phyloP scores from a whole-genome alignment of 73 alveolate species.

The Tetrahymena thermophila region DNA sequence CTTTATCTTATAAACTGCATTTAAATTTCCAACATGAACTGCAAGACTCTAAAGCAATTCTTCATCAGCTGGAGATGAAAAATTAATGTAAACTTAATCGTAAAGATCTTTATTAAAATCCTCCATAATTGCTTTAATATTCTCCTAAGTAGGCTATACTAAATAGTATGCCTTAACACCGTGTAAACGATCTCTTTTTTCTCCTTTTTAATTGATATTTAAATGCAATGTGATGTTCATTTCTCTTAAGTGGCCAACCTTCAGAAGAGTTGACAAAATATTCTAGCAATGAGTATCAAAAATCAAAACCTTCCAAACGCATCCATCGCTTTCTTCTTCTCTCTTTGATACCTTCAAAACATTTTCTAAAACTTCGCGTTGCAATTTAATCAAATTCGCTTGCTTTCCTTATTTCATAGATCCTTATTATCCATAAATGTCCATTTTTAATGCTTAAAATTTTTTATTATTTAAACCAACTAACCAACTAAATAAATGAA shows the following conservation, averaged over 20 bases:
- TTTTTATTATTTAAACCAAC: neutral
- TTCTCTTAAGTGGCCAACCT: constrained; percentile 40
- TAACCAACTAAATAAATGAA: neutral
- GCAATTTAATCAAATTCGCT: neutral
- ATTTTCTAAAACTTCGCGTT: neutral
- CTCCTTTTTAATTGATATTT: constrained; percentile 20
- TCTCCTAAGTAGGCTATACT: neutral
- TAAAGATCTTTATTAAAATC: constrained; percentile 40
- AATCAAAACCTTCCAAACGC: constrained; percentile 19
- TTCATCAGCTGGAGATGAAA: constrained; percentile 7
- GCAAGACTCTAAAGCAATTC: constrained; percentile 19
- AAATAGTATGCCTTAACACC: constrained; percentile 25
- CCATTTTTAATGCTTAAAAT: neutral
- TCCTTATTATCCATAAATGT: neutral
- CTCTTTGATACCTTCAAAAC: neutral
- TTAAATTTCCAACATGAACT: constrained; percentile 15
- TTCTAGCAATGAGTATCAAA: constrained; percentile 26
- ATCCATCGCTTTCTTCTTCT: neutral
- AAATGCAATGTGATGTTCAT: constrained; percentile 36
- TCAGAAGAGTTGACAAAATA: constrained; percentile 13
- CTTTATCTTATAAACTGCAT: constrained; percentile 20
- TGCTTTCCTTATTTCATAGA: neutral
- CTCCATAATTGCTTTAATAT: constrained; percentile 5
- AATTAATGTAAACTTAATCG: constrained; percentile 16
- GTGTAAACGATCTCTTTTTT: constrained; percentile 24